Base-by-base conservation (phyloP, 169 alveolate genomes). In the Eimeria zaria region DNA sequence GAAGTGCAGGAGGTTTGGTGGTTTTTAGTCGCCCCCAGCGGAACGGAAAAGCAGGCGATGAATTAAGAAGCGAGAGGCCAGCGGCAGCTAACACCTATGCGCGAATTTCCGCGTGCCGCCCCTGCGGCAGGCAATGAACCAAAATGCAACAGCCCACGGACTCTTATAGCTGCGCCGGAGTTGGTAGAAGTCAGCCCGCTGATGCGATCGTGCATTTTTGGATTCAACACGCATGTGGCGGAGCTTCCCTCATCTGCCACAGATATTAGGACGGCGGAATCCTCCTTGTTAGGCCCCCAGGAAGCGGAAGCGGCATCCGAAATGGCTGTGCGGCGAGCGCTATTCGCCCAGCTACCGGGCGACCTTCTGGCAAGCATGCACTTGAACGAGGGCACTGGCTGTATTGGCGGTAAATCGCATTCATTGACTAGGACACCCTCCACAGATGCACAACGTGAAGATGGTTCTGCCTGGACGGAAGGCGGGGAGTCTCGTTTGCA, bases 161-260 rank as follows among this genome's bases (percentile, higher is more conserved):
- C 58, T 87, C 81, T 48, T 64, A 67, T 87, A 20, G 27, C 93
- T 41, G 93, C 93, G 18, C 93, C 93, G 14, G 93, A 87, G 27
- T 87, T 87, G 41, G 93, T 62, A 83, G 93, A 87, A 27, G 93
- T 87, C 83, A 87, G 93, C 93, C 93, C 93, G 71, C 81, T 87
- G 33, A 87, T 87, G 93, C 93, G 93, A 16, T 87, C 93, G 16
- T 87, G 93, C 93, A 87, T 87, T 60, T 87, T 87, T 62, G 81
- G 93, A 33, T 87, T 87, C 33, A 87, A 87, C 62, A 87, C 93
- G 39, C 93, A 87, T 41, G 93, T 87, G 44, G 93, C 93, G 60
- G 93, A 60, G 67, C 93, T 87, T 44, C 93, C 93, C 8, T 62
- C 81, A 9, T 87, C 93, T 33, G 93, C 93, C 27, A 87, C 93